Percentiles rank a stretch among this genome's conserved stretches.
Evolutionary conservation across 495 filamentous ascomycete genomes (phyloP).

Genomic region (Penicillium flavigenum): DNA sequence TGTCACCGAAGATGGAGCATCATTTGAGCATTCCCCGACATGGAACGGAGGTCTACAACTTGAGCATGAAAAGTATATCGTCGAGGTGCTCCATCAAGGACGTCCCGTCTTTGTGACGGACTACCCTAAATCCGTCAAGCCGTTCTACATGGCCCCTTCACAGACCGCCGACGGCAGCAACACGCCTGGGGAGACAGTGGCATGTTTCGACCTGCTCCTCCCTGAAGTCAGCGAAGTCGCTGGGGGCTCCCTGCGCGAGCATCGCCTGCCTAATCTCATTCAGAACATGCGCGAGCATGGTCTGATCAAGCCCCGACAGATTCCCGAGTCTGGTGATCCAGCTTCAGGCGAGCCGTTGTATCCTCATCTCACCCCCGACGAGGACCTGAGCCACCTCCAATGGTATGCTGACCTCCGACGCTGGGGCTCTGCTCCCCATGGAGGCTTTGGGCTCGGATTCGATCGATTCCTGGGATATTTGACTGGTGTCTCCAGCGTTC

Average conservation of each 20-base stretch:
- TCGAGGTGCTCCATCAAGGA: conserved; percentile 64
- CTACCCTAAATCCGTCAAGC: conserved; percentile 82
- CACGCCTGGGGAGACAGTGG: conserved; percentile 58
- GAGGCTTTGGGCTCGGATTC: conserved; percentile 92
- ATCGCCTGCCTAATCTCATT: conserved; percentile 69
- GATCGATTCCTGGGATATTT: conserved; percentile 88
- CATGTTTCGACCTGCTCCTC: conserved; percentile 93
- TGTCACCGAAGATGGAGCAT: conserved; percentile 42
- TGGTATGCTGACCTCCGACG: conserved; percentile 96
- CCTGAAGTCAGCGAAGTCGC: conserved; percentile 87
- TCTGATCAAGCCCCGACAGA: conserved; percentile 37
- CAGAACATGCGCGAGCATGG: conserved; percentile 70
- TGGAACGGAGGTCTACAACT: conserved; percentile 80
- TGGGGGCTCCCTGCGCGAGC: conserved; percentile 91
- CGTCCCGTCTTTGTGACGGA: conserved; percentile 88
- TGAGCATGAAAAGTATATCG: conserved; percentile 91
- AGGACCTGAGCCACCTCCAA: conserved; percentile 58
- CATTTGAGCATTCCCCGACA: conserved; percentile 63
- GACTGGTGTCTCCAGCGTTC: conserved; percentile 76
- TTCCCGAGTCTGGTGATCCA: conserved; percentile 12
- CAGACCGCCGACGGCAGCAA: conserved; percentile 14
- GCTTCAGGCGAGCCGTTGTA: conserved; percentile 29
- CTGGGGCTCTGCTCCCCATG: conserved; percentile 93
- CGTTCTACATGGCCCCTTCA: conserved; percentile 91
- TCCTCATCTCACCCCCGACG: conserved; percentile 41